These are phyloP conservation scores for Pueraria montana DNA, from an alignment of 306 rosid genomes.

Conservation along the genomic window DNA sequence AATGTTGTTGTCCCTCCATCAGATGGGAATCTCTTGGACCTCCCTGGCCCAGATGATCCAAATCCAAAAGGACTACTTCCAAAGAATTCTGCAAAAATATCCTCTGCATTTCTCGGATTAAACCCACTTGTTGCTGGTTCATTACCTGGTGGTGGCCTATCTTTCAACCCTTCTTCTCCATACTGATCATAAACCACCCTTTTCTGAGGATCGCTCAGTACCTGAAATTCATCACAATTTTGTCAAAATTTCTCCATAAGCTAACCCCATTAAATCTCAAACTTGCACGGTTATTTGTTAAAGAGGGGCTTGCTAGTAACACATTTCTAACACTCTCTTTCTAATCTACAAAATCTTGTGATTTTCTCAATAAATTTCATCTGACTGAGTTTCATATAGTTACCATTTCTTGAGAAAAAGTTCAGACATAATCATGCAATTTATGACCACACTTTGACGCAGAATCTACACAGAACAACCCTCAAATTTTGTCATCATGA, in stretches of 20 bases:
- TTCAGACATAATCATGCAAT: background rate
- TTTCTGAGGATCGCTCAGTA: slow-evolving; percentile 88
- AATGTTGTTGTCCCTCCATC: slow-evolving; percentile 65
- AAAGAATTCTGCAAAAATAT: slow-evolving; percentile 95
- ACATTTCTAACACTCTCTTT: too few relatives aligned
- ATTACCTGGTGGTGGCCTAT: slow-evolving; percentile 79
- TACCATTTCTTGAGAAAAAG: background rate
- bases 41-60: slow-evolving; percentile 82
- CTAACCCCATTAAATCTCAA: slow-evolving; percentile 27
- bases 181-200: slow-evolving; percentile 78
- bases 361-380: too few relatives aligned
- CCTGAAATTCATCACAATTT: slow-evolving; percentile 63
- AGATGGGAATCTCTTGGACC: slow-evolving; percentile 74
- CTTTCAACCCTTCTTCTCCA: slow-evolving; percentile 95
- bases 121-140: slow-evolving; percentile 72
- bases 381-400: background rate
- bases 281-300: too few relatives aligned
- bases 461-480: background rate
- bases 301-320: too few relatives aligned
- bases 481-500: background rate
- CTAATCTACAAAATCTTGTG: too few relatives aligned
- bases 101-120: slow-evolving; percentile 93
- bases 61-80: slow-evolving; percentile 93
- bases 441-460: slow-evolving; percentile 22
- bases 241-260: background rate